A percentile compares a stretch with the other conserved stretches of the same genome.
phyloP scores from a whole-genome alignment of 305 asterid species.

The Solanum chacoense region DNA sequence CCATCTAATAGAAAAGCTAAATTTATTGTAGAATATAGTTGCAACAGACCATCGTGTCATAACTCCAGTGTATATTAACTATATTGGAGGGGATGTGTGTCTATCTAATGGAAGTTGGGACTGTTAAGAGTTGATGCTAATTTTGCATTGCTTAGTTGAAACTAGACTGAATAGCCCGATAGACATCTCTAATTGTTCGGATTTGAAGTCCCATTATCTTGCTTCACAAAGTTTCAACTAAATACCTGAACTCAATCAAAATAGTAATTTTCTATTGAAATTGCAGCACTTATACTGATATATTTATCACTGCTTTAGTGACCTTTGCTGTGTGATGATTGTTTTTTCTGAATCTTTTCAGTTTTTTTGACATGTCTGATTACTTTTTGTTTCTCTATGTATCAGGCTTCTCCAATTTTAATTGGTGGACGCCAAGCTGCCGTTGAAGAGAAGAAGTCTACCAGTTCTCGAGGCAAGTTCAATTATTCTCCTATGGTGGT shows the following conservation, averaged over 20 bases:
- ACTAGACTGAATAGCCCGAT: neutral
- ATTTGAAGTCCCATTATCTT: neutral
- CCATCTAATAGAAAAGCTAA: neutral
- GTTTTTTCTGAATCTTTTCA: neutral
- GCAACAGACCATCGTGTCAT: neutral
- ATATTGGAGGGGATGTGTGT: neutral
- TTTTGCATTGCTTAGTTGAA: neutral
- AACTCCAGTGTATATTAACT: neutral
- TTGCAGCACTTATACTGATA: neutral
- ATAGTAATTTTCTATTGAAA: neutral
- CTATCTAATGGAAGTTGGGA: neutral
- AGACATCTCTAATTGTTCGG: neutral
- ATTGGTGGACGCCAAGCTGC: conserved; percentile 52
- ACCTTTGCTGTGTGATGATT: neutral
- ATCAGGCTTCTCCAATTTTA: conserved; percentile 72
- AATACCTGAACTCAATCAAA: neutral
- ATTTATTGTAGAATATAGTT: neutral
- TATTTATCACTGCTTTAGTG: neutral
- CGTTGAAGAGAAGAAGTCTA: conserved; percentile 86
- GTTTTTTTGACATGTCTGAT: neutral
- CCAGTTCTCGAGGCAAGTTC: conserved; percentile 68
- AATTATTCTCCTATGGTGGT: neutral
- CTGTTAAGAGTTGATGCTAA: neutral
- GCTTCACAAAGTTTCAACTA: neutral
- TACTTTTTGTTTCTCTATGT: neutral